Conservation (phyloP, 306 rosid species). For the Prunus mume region DNA sequence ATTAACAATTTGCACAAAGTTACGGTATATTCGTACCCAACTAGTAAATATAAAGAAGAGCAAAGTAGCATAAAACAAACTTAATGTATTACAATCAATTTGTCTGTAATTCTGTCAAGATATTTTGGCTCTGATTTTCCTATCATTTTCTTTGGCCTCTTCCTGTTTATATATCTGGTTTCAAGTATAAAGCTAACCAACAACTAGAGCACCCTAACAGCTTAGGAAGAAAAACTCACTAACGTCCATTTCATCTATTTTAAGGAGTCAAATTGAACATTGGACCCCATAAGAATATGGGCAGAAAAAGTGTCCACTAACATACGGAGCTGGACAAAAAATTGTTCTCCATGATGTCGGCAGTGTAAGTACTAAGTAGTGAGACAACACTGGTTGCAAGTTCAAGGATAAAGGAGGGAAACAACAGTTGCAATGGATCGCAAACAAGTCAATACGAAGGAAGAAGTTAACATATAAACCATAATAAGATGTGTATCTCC, state of each 20-base stretch:
- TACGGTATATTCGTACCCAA: background rate
- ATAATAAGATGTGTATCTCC: background rate
- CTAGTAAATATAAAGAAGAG: background rate
- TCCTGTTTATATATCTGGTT: background rate
- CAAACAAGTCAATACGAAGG: background rate
- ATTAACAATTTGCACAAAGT: background rate
- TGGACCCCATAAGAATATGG: background rate
- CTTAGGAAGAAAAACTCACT: background rate
- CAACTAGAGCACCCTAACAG: background rate
- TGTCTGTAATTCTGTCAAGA: background rate
- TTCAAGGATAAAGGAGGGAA: background rate
- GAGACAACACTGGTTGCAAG: background rate
- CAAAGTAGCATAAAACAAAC: background rate
- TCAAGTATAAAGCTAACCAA: background rate
- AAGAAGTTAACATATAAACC: constrained; percentile 4
- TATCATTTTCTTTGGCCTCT: background rate
- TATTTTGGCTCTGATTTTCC: background rate
- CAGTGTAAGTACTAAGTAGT: background rate
- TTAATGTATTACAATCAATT: background rate
- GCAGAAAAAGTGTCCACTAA: background rate
- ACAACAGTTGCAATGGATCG: background rate
- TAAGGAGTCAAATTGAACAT: background rate
- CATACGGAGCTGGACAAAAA: background rate
- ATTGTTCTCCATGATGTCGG: background rate
- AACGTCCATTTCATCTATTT: background rate